Conservation (phyloP, 2,329 filamentous ascomycete species). For the Pezicula carpinea region DNA sequence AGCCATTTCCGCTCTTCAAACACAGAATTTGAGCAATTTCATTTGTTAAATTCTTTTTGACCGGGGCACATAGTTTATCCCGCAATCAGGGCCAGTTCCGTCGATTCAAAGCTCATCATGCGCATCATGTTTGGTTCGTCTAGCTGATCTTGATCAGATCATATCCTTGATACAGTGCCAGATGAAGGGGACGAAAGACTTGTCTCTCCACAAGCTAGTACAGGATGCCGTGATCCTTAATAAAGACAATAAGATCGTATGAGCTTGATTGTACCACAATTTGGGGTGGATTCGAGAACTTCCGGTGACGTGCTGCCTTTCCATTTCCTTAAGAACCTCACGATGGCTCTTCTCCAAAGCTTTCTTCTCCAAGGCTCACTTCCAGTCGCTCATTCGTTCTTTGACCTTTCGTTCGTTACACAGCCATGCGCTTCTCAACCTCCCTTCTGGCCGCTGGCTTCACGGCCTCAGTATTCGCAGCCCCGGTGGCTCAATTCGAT, state of each 20-base stretch:
- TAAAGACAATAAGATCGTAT: background rate
- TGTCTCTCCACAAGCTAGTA: background rate
- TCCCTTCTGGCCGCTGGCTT: constrained; percentile 1
- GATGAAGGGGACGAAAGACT: background rate
- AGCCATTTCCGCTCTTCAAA: background rate
- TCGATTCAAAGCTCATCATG: background rate
- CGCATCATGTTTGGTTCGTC: background rate
- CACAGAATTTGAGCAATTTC: background rate
- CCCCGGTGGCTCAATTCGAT: background rate
- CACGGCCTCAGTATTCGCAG: background rate
- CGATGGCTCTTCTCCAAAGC: background rate
- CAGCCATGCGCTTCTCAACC: constrained; percentile 1
- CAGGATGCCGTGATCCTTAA: background rate
- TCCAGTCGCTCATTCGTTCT: background rate
- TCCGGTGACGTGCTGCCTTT: background rate
- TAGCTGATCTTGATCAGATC: background rate
- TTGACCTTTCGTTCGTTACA: background rate
- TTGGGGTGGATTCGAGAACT: background rate
- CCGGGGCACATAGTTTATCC: too few species aligned
- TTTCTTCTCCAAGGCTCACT: background rate
- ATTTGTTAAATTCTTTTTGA: too few species aligned
- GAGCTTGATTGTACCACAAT: background rate
- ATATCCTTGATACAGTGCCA: background rate
- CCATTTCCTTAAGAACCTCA: background rate
- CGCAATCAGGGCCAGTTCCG: background rate